phyloP scores from a whole-genome alignment of 768 basidiomycete species.

The Agrocybe pediades region DNA sequence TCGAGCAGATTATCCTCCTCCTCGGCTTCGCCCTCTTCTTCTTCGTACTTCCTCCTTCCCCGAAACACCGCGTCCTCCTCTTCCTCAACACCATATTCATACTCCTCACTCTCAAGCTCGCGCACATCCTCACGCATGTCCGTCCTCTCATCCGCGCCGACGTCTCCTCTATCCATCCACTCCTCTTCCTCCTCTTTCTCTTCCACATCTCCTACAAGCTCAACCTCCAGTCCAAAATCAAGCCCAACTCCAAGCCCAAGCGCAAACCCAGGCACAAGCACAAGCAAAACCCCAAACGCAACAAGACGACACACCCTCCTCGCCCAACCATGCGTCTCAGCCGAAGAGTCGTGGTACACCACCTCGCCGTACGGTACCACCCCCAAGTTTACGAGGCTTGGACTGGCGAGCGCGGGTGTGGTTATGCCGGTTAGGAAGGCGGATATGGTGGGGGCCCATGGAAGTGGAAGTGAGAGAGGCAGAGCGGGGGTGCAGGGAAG shows the following conservation, averaged over 20 bases:
- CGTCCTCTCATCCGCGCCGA: neutral
- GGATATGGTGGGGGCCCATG: slow-evolving; percentile 4
- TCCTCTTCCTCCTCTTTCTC: neutral
- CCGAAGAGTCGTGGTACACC: slow-evolving; percentile 36
- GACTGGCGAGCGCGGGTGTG: slow-evolving; percentile 32
- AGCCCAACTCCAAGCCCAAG: neutral
- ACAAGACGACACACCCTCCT: neutral
- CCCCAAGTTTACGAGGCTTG: slow-evolving; percentile 42
- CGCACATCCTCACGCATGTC: neutral
- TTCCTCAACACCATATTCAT: neutral
- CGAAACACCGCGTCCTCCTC: too few relatives aligned
- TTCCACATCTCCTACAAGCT: neutral
- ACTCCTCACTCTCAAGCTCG: neutral
- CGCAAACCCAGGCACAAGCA: neutral
- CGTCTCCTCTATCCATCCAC: neutral
- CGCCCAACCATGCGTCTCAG: neutral
- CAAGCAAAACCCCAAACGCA: neutral
- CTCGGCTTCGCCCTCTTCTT: too few relatives aligned
- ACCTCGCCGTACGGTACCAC: slow-evolving; percentile 32
- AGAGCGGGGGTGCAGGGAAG: neutral
- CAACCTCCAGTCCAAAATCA: neutral
- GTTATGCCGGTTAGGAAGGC: slow-evolving; percentile 44
- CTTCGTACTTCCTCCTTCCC: too few relatives aligned
- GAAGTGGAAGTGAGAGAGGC: neutral
- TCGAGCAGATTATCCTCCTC: too few relatives aligned